A percentile compares a stretch with the other conserved stretches of the same genome.
Conservation (phyloP, 352 stramenopile genomes). For the Phytophthora rubi region DNA sequence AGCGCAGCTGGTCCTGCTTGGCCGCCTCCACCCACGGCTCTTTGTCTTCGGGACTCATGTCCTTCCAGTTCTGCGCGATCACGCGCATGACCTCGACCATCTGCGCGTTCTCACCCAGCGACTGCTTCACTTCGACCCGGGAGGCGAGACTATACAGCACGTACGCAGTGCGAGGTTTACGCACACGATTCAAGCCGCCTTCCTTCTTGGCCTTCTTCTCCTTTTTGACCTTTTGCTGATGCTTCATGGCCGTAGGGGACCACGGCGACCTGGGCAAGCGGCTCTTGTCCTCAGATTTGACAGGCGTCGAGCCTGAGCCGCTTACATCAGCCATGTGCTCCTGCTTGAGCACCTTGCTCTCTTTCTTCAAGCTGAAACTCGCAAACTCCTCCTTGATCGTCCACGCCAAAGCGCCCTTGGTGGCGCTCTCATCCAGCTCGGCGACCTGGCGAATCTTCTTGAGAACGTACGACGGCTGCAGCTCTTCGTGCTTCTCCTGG, state of each 20-base stretch:
- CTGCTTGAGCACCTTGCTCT: conserved; percentile 53
- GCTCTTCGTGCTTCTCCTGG: conserved; percentile 42
- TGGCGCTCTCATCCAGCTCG: conserved; percentile 52
- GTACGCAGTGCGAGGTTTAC: conserved; percentile 67
- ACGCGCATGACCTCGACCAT: conserved; percentile 71
- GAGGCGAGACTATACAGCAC: conserved; percentile 74
- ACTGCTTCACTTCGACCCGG: conserved; percentile 57
- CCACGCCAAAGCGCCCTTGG: conserved; percentile 59
- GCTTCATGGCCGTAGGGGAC: conserved; percentile 78
- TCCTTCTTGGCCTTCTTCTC: conserved; percentile 56
- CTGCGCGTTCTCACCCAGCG: conserved; percentile 47
- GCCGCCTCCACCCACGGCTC: conserved; percentile 65
- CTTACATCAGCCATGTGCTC: conserved; percentile 52
- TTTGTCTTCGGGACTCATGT: conserved; percentile 60
- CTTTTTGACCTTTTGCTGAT: conserved; percentile 57
- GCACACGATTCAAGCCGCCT: conserved; percentile 34
- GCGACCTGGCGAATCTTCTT: conserved; percentile 76
- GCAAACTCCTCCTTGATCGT: conserved; percentile 58
- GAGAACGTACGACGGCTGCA: conserved; percentile 72
- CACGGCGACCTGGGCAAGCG: conserved; percentile 68
- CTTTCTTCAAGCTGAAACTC: conserved; percentile 41
- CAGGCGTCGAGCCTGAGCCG: conserved; percentile 14
- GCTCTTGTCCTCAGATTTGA: conserved; percentile 41
- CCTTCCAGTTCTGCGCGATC: conserved; percentile 63
- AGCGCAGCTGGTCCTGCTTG: conserved; percentile 66